phyloP scores from a whole-genome alignment of 2,329 filamentous ascomycete species.

The Colletotrichum trifolii region DNA sequence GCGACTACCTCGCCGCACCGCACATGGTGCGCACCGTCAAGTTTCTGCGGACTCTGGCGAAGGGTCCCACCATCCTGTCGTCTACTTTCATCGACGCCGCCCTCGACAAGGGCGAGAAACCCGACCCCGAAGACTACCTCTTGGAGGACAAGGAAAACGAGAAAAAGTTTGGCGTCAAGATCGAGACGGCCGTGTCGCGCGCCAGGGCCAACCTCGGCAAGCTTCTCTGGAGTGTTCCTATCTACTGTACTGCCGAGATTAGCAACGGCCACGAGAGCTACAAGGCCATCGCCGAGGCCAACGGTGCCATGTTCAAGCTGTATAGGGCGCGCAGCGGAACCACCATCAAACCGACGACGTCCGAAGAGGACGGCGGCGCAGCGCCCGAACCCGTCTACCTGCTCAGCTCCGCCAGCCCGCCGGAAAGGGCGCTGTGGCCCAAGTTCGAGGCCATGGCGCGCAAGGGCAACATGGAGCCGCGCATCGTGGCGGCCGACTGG shows the following conservation, averaged over 20 bases:
- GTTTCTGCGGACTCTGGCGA: constrained; percentile 88
- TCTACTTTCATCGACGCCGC: constrained; percentile 83
- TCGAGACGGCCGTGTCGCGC: constrained; percentile 74
- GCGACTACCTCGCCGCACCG: constrained; percentile 89
- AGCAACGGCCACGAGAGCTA: constrained; percentile 86
- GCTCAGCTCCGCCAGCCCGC: constrained; percentile 73
- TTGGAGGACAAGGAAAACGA: constrained; percentile 81
- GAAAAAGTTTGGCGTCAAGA: constrained; percentile 73
- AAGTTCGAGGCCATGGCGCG: constrained; percentile 83
- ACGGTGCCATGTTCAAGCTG: constrained; percentile 84
- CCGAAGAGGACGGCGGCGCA: constrained; percentile 69
- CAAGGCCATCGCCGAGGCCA: constrained; percentile 85
- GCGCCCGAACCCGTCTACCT: constrained; percentile 83
- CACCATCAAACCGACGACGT: constrained; percentile 71
- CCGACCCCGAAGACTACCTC: constrained; percentile 72
- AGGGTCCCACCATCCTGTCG: constrained; percentile 80
- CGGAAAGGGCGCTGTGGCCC: constrained; percentile 81
- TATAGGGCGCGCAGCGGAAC: constrained; percentile 80
- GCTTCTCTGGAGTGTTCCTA: constrained; percentile 78
- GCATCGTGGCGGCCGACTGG: constrained; percentile 90
- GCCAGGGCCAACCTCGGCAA: constrained; percentile 81
- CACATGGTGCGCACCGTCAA: constrained; percentile 90
- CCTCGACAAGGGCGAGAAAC: constrained; percentile 74
- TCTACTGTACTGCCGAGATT: constrained; percentile 87
- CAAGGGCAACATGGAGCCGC: constrained; percentile 81